Conservation (phyloP, 805 yeast genomes). For the Myxozyma lipomycoides region DNA sequence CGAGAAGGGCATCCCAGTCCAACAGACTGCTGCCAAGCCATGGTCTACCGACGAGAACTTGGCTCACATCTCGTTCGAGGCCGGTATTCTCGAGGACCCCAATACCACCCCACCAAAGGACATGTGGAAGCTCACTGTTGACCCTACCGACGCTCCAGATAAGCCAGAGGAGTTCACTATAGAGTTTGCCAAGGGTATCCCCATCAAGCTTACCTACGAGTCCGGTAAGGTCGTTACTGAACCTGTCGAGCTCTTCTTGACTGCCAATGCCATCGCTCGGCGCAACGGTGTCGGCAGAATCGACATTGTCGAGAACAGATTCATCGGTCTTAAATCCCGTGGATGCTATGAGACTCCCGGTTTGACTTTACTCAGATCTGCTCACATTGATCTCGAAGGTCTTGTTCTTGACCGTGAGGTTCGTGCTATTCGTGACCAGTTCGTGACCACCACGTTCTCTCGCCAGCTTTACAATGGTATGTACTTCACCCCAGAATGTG, state of each 20-base stretch:
- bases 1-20: conserved; percentile 84
- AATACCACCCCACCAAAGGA: conserved; percentile 98
- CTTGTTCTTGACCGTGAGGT: conserved; percentile 96
- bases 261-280: conserved; percentile 93
- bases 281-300: conserved; percentile 99
- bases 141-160: conserved; percentile 93
- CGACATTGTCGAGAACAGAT: conserved; percentile 98
- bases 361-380: conserved; percentile 84
- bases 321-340: conserved; percentile 97
- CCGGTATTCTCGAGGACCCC: conserved; percentile 98
- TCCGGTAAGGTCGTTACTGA: conserved; percentile 64
- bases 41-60: conserved; percentile 99
- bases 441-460: conserved; percentile 90
- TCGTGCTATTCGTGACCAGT: conserved; percentile 91
- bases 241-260: conserved; percentile 86
- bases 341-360: conserved; percentile 99
- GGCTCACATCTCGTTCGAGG: conserved; percentile 99
- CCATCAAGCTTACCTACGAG: conserved; percentile 68
- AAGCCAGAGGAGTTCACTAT: conserved; percentile 85
- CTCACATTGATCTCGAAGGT: conserved; percentile 97
- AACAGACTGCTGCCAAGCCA: conserved; percentile 98
- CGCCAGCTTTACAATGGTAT: conserved; percentile 92
- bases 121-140: conserved; percentile 98
- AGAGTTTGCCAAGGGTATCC: conserved; percentile 80
- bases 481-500: conserved; percentile 98